Base-by-base conservation (phyloP, 805 yeast genomes). In the Candida vaughaniae region DNA sequence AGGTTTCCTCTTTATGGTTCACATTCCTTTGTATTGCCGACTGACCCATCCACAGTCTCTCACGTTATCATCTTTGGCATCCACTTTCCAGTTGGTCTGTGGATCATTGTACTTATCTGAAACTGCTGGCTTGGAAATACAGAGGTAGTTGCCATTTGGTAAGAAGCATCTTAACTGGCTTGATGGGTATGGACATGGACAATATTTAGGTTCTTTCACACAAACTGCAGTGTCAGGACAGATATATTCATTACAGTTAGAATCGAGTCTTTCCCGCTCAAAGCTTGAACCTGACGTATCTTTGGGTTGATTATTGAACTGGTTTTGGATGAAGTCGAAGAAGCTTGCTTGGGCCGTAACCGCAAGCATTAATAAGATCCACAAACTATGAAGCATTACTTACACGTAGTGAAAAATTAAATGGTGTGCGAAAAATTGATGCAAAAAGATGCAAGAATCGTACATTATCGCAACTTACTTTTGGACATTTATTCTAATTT, bases 181-280 rank as follows among this genome's bases (percentile, higher is more conserved):
- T 41, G 80, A 77, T 1, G 96, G 93, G 54, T 78, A 91, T 2
- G 87, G 88, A 57, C 99, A 93, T 1, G 97, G 96, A 57, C 99
- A 93, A 35, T 82, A 85, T 6, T 71, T 48, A 0, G 87, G 78
- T 1, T 60, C 51, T 2, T 71, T 69, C 0, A 87, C 99, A 64
- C 99, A 93, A 7, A 69, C 69, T 27, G 80, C 67, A 0, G 97
- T 87, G 48, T 82, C 95, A 3, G 87, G 87, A 55, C 99, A 93
- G 23, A 91, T 60, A 56, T 82, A 91, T 5, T 66, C 65, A 7
- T 62, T 59, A 54, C 99, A 93, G 3, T 67, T 62, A 20, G 55
- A 48, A 30, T 64, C 60, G 25, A 72, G 56, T 35, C 62, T 62
- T 31, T 58, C 51, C 10, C 52, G 45, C 42, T 73, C 78, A 36